Evolutionary conservation across 2,329 filamentous ascomycete genomes (phyloP).

Genomic region (Fusarium acutatum): DNA sequence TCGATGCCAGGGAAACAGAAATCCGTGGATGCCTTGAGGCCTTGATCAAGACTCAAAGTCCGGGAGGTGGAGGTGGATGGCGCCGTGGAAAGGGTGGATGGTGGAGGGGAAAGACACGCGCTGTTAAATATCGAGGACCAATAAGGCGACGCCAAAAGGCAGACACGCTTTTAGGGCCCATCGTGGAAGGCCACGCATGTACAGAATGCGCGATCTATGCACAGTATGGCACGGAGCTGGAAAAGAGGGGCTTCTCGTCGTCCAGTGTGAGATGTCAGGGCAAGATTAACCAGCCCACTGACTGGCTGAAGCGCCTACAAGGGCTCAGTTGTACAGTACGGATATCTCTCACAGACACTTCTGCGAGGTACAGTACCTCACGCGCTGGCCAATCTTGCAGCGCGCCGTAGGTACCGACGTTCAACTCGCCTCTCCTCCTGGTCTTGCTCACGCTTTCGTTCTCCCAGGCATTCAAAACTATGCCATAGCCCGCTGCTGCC

Average conservation of each 20-base stretch:
- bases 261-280: conserved; percentile 14
- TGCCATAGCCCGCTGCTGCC: conserved; percentile 45
- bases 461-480: conserved; percentile 47
- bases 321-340: conserved; percentile 18
- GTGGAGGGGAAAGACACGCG: conserved; percentile 27
- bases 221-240: conserved; percentile 29
- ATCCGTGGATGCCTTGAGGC: conserved; percentile 25
- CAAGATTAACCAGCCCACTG: not conserved
- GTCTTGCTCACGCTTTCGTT: conserved; percentile 34
- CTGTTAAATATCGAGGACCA: conserved; percentile 27
- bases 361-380: conserved; percentile 23
- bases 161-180: conserved; percentile 37
- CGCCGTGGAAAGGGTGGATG: conserved; percentile 24
- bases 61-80: conserved; percentile 34
- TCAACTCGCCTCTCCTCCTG: conserved; percentile 33
- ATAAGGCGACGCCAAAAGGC: conserved; percentile 36
- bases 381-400: conserved; percentile 11
- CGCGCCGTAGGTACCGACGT: conserved; percentile 27
- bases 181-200: conserved; percentile 28
- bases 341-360: not conserved
- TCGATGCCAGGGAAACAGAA: conserved; percentile 3
- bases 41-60: conserved; percentile 12
- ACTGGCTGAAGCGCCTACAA: conserved; percentile 24
- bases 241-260: conserved; percentile 10
- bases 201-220: conserved; percentile 17